Percentiles rank a stretch among this genome's conserved stretches.
phyloP scores from a whole-genome alignment of 768 basidiomycete genomes.

The Mycena galericulata region DNA sequence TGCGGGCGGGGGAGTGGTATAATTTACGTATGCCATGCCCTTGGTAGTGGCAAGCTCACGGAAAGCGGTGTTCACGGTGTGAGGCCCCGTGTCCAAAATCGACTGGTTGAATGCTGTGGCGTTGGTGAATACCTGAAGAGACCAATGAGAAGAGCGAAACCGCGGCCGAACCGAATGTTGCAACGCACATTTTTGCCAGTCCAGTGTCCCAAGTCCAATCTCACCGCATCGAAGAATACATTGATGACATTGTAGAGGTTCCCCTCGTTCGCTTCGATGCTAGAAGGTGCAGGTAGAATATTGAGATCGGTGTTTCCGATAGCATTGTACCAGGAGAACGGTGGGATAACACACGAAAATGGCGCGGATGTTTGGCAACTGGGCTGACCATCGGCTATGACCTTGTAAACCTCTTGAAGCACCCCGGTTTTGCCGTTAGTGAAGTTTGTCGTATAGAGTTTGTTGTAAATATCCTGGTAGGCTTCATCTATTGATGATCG shows the following conservation, averaged over 20 bases:
- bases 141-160: too few species aligned
- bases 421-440: not conserved
- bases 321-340: slow-evolving; percentile 15
- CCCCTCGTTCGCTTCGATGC: slow-evolving; percentile 1
- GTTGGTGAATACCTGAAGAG: slow-evolving; percentile 23
- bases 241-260: slow-evolving; percentile 26
- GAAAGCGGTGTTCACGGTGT: not conserved
- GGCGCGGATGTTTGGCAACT: slow-evolving; percentile 1
- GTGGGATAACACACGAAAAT: not conserved
- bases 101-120: slow-evolving; percentile 18
- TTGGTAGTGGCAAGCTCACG: slow-evolving; percentile 10
- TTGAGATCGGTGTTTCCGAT: slow-evolving; percentile 31
- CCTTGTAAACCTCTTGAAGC: slow-evolving; percentile 12
- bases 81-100: not conserved
- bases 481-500: not conserved
- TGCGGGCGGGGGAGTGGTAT: not conserved
- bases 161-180: too few species aligned
- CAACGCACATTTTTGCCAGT: slow-evolving; percentile 12
- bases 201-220: slow-evolving; percentile 27
- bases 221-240: slow-evolving; percentile 24
- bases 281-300: not conserved
- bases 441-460: not conserved
- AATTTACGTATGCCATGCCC: slow-evolving; percentile 25
- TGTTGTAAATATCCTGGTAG: slow-evolving; percentile 11
- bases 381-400: slow-evolving; percentile 5